A percentile compares a stretch with the other conserved stretches of the same genome.
Conservation (phyloP, 257 asterid species). For the Echites panduratus region DNA sequence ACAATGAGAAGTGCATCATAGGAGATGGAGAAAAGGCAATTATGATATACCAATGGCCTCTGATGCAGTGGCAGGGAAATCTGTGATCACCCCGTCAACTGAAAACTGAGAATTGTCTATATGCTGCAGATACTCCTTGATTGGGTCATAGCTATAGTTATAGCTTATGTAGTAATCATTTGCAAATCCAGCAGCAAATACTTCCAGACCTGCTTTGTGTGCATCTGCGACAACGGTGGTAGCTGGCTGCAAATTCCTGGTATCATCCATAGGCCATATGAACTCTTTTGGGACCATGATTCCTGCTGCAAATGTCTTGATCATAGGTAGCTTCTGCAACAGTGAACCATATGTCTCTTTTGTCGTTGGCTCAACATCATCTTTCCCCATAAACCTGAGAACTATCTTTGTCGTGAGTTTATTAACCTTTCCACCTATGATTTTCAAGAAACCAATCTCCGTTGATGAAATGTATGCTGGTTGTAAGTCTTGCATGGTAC, state of each 20-base stretch:
- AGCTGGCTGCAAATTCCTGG: slow-evolving; percentile 49
- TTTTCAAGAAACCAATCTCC: slow-evolving; percentile 83
- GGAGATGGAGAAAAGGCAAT: slow-evolving; percentile 1
- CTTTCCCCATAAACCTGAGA: slow-evolving; percentile 36
- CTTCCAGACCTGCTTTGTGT: slow-evolving; percentile 65
- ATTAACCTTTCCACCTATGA: slow-evolving; percentile 37
- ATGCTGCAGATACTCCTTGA: slow-evolving; percentile 63
- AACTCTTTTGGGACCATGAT: slow-evolving; percentile 72
- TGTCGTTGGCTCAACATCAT: slow-evolving; percentile 59
- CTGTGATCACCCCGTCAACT: slow-evolving; percentile 79
- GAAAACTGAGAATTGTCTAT: slow-evolving; percentile 57
- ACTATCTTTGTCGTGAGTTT: slow-evolving; percentile 44
- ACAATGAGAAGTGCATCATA: background rate
- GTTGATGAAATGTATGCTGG: slow-evolving; percentile 89
- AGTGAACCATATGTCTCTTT: slow-evolving; percentile 46
- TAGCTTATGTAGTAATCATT: slow-evolving; percentile 59
- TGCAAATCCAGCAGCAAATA: slow-evolving; percentile 72
- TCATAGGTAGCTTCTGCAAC: slow-evolving; percentile 35
- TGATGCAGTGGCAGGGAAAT: slow-evolving; percentile 82
- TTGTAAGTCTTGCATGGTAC: slow-evolving; percentile 8
- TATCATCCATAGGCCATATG: slow-evolving; percentile 60
- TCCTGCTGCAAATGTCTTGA: slow-evolving; percentile 74
- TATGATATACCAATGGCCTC: slow-evolving; percentile 58
- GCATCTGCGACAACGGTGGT: slow-evolving; percentile 69
- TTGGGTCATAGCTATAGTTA: slow-evolving; percentile 86